phyloP scores from a whole-genome alignment of 345 rosid genomes.

The Populus simonii region DNA sequence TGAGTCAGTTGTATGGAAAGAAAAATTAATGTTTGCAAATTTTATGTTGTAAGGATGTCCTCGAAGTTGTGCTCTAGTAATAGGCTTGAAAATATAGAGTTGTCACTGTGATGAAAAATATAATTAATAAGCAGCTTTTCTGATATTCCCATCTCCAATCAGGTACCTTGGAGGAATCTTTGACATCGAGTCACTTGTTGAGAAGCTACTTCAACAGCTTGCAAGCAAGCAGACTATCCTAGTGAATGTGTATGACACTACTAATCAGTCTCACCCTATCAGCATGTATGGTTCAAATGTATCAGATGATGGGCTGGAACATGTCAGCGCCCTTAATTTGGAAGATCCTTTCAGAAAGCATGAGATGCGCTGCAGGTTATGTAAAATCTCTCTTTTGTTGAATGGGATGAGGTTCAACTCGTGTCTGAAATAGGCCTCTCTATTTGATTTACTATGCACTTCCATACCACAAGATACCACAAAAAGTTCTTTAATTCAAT shows the following conservation, averaged over 20 bases:
- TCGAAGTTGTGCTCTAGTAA: neutral
- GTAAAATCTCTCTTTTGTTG: constrained; percentile 8
- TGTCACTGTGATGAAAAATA: neutral
- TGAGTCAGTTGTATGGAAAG: neutral
- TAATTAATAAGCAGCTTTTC: constrained; percentile 4
- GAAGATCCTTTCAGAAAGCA: constrained; percentile 95
- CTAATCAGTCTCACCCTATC: constrained; percentile 62
- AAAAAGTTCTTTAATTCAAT: neutral
- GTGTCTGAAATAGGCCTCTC: constrained; percentile 2
- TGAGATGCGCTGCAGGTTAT: constrained; percentile 98
- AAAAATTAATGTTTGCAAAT: neutral
- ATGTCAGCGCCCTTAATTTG: constrained; percentile 66
- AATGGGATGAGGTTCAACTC: neutral
- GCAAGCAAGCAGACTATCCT: constrained; percentile 92
- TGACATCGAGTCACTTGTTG: constrained; percentile 84
- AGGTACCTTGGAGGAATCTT: constrained; percentile 96
- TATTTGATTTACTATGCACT: neutral
- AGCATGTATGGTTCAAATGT: constrained; percentile 91
- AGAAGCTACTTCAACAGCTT: constrained; percentile 90
- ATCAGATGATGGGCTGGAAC: constrained; percentile 55
- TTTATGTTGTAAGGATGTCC: neutral
- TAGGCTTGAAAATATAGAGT: constrained; percentile 2
- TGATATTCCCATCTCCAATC: constrained; percentile 19
- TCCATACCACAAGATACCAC: neutral
- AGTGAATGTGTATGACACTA: constrained; percentile 83